Evolutionary conservation across 305 asterid species (phyloP), one percentile per base, ranked within the genome.

Genomic region (Fraxinus paxiana): DNA sequence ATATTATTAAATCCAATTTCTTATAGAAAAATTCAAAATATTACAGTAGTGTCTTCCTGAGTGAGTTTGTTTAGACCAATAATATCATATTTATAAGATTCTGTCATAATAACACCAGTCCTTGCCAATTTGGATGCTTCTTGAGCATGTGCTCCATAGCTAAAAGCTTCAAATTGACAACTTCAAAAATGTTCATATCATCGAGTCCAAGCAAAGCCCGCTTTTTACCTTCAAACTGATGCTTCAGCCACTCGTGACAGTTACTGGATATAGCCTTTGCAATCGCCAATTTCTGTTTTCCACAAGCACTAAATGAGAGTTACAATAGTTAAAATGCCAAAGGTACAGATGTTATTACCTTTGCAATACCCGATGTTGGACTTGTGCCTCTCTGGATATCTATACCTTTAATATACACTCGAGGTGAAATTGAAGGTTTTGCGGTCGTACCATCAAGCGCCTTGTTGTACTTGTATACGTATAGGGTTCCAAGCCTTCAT

Each of bases 161-260:
- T 83, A 93, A 85, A 81, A 94, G 90, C 78, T 93, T 94, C 90
- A 93, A 87, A 88, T 93, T 93, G 79, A 93, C 89, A 28, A 97
- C 97, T 90, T 93, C 93, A 76, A 93, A 94, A 85, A 94, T 92
- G 86, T 94, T 97, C 95, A 94, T 85, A 77, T 94, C 98, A 86
- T 93, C n/a, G 51, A 92, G 91, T 75, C 98, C 97, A 65, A 92
- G 96, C 56, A 94, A 84, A 73, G 63, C 63, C 63, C 0, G 93
- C 92, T 88, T 92, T 85, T 89, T 94, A 6, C 97, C 97, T 83
- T 91, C 91, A 83, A 85, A 93, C 84, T 92, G 97, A 65, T 86
- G 85, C 84, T 85, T 89, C 61, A 94, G 86, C 86, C 89, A 93
- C 80, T 91, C 93, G 59, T 0, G 56, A 46, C 56, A 13, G 18